Percentiles rank a stretch among this genome's conserved stretches.
These are phyloP conservation scores for Pholiota conissans DNA, from an alignment of 768 basidiomycete species.

Conservation along the genomic window DNA sequence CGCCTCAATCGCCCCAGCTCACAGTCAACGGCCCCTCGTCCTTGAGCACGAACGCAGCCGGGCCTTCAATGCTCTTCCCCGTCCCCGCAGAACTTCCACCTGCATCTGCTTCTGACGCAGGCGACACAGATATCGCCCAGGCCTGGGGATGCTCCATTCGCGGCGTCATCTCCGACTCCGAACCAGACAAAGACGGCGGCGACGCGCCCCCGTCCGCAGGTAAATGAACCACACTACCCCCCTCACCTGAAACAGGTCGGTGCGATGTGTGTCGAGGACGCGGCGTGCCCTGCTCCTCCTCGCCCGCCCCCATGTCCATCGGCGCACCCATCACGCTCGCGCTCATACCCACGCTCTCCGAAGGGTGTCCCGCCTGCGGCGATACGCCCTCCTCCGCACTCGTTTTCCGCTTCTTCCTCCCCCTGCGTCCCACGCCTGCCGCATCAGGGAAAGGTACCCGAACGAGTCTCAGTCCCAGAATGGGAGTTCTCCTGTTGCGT, in stretches of 20 bases:
- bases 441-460: slow-evolving; percentile 14
- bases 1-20: slow-evolving; percentile 11
- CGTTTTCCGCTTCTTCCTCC: slow-evolving; percentile 16
- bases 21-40: slow-evolving; percentile 24
- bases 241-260: not conserved
- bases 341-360: not conserved
- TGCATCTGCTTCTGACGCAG: not conserved
- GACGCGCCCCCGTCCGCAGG: not conserved
- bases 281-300: not conserved
- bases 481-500: slow-evolving; percentile 6
- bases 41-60: slow-evolving; percentile 14
- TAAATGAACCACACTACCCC: not conserved
- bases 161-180: not conserved
- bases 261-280: not conserved
- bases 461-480: slow-evolving; percentile 27
- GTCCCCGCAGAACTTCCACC: not conserved
- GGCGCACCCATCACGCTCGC: not conserved
- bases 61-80: not conserved
- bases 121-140: not conserved
- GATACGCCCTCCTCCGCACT: not conserved
- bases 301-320: not conserved
- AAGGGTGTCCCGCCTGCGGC: not conserved
- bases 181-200: not conserved
- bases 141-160: not conserved
- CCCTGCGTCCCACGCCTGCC: slow-evolving; percentile 10